Conservation (phyloP, 2,329 filamentous ascomycete genomes). For the Basipetospora chlamydospora region DNA sequence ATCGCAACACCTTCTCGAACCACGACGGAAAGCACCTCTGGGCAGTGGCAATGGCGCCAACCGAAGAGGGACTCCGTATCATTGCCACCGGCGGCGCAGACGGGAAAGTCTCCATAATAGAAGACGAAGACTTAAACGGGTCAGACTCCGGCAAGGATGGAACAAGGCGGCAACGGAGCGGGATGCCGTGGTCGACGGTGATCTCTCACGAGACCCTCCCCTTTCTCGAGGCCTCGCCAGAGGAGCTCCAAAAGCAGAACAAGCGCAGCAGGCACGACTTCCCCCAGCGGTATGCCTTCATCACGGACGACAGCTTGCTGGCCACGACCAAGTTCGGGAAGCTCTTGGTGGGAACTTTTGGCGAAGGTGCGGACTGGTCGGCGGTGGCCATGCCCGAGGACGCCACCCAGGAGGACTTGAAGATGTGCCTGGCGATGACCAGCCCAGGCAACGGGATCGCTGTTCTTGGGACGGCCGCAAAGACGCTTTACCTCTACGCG, state of each 20-base stretch:
- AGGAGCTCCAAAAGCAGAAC: not conserved
- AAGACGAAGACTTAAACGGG: constrained; percentile 9
- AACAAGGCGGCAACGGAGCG: no score
- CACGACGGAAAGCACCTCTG: constrained; percentile 88
- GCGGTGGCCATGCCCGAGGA: constrained; percentile 21
- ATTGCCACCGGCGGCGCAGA: constrained; percentile 77
- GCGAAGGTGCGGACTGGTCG: constrained; percentile 22
- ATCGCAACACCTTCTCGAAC: constrained; percentile 41
- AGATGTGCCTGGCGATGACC: constrained; percentile 32
- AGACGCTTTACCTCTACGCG: constrained; percentile 30
- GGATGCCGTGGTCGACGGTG: constrained; percentile 2
- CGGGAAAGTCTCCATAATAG: constrained; percentile 45
- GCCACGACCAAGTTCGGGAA: constrained; percentile 46
- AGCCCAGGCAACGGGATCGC: constrained; percentile 23
- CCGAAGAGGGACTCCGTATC: constrained; percentile 17
- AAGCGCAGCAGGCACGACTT: constrained; percentile 15
- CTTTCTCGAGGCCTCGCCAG: not conserved
- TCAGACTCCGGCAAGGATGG: not conserved
- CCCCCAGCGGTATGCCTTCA: constrained; percentile 50
- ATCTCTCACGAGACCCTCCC: constrained; percentile 2
- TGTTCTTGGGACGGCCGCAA: constrained; percentile 33
- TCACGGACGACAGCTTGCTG: constrained; percentile 37
- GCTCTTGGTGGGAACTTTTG: constrained; percentile 32
- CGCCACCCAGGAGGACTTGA: constrained; percentile 21
- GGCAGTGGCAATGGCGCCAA: constrained; percentile 41